Evolutionary conservation across 2,329 filamentous ascomycete genomes (phyloP).

Genomic region (Scortechinia acanthostroma): DNA sequence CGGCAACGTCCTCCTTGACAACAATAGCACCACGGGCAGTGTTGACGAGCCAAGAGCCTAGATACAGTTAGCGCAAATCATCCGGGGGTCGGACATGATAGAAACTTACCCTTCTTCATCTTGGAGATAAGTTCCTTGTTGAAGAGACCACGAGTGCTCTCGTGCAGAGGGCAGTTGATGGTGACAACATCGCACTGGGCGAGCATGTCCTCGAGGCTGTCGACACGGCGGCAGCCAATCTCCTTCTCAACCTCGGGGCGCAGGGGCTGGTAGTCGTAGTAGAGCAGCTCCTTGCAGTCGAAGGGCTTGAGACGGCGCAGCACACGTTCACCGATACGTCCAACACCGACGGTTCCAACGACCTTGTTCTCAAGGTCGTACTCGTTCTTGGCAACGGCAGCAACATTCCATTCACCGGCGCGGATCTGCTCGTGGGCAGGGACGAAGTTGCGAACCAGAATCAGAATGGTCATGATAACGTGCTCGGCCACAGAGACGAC

Average conservation of each 20-base stretch:
- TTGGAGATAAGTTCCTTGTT: constrained; percentile 97
- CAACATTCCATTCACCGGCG: constrained; percentile 88
- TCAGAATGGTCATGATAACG: constrained; percentile 97
- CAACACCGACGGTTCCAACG: constrained; percentile 93
- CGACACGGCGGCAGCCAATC: constrained; percentile 88
- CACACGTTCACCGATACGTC: constrained; percentile 96
- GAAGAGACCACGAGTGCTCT: constrained; percentile 93
- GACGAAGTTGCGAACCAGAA: constrained; percentile 95
- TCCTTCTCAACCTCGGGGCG: constrained; percentile 80
- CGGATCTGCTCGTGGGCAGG: constrained; percentile 92
- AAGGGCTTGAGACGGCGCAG: constrained; percentile 92
- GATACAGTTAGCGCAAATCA: constrained; percentile 4
- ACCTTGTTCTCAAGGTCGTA: constrained; percentile 96
- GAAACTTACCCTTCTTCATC: constrained; percentile 82
- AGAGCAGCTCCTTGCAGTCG: constrained; percentile 98
- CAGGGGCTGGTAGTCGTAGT: constrained; percentile 98
- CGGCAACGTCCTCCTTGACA: constrained; percentile 97
- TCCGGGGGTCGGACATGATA: neutral
- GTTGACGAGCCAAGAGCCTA: constrained; percentile 93
- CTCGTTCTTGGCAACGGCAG: constrained; percentile 94
- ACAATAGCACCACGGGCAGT: constrained; percentile 97
- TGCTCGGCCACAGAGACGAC: constrained; percentile 98
- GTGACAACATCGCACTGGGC: constrained; percentile 93
- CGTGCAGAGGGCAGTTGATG: constrained; percentile 98
- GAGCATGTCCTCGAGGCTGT: constrained; percentile 85